These are phyloP conservation scores for Podospora australis DNA, from an alignment of 495 filamentous ascomycete genomes.

Conservation along the genomic window DNA sequence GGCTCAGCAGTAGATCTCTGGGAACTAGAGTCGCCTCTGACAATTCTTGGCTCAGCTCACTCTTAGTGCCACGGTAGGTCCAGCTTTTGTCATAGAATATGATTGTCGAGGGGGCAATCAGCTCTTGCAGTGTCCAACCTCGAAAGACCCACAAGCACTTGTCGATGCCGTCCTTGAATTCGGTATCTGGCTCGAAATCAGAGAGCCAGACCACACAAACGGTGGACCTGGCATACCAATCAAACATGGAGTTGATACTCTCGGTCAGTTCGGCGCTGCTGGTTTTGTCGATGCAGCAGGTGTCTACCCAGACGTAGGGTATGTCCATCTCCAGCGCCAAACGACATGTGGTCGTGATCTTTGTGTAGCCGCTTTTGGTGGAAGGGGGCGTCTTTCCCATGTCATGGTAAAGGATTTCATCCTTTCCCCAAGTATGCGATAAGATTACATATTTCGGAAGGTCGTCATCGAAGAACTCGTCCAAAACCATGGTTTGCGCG, in stretches of 20 bases:
- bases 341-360: background rate
- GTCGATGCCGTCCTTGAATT: background rate
- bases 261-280: constrained; percentile 6
- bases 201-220: constrained; percentile 31
- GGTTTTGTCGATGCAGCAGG: background rate
- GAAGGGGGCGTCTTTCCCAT: background rate
- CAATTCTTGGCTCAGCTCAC: background rate
- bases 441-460: constrained; percentile 19
- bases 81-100: constrained; percentile 27
- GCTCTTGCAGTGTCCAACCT: constrained; percentile 40
- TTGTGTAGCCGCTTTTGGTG: background rate
- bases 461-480: background rate
- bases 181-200: constrained; percentile 14
- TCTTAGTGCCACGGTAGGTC: constrained; percentile 1
- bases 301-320: background rate
- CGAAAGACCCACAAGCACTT: constrained; percentile 30
- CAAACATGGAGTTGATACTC: constrained; percentile 16
- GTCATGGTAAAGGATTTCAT: constrained; percentile 24
- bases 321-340: background rate
- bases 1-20: background rate
- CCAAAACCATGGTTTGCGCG: background rate
- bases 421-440: constrained; percentile 23
- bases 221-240: constrained; percentile 21
- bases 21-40: background rate
- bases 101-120: constrained; percentile 29